phyloP scores from a whole-genome alignment of 1,284 basidiomycete genomes.

The Acaromyces ingoldii region DNA sequence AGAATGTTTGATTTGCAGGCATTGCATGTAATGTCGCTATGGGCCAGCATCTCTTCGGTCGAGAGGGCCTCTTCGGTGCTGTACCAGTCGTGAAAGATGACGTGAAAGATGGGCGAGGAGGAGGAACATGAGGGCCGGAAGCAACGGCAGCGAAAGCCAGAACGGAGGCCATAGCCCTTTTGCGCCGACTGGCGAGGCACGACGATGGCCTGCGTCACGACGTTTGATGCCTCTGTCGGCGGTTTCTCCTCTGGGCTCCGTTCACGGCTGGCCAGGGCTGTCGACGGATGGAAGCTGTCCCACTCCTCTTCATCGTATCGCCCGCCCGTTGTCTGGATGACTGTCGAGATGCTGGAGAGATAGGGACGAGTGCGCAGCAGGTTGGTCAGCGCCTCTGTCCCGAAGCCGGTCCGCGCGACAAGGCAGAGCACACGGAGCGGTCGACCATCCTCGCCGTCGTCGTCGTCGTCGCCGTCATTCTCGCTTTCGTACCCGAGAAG shows the following conservation, averaged over 20 bases:
- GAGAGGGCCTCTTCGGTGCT: neutral
- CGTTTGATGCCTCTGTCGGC: neutral
- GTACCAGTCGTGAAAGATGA: slow-evolving; percentile 7
- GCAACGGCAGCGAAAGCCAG: neutral
- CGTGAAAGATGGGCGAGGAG: neutral
- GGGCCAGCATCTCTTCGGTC: neutral
- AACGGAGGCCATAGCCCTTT: neutral
- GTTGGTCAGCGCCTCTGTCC: neutral
- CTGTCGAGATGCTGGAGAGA: neutral
- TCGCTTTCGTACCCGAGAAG: neutral
- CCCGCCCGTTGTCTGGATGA: neutral
- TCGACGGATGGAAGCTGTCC: neutral
- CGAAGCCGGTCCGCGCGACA: neutral
- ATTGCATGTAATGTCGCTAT: slow-evolving; percentile 6
- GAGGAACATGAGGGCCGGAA: too few relatives aligned
- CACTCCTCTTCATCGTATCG: neutral
- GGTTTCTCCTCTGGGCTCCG: neutral
- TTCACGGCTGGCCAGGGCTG: neutral
- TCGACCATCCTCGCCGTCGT: neutral
- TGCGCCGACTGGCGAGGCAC: neutral
- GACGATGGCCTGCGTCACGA: slow-evolving; percentile 3
- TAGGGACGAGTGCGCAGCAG: neutral
- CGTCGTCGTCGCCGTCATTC: neutral
- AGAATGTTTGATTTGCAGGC: slow-evolving; percentile 1
- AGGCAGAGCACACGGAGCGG: neutral